Percentiles rank a stretch among this genome's conserved stretches.
Evolutionary conservation across 83 land plant genomes (phyloP).

Genomic region (Thuja plicata): DNA sequence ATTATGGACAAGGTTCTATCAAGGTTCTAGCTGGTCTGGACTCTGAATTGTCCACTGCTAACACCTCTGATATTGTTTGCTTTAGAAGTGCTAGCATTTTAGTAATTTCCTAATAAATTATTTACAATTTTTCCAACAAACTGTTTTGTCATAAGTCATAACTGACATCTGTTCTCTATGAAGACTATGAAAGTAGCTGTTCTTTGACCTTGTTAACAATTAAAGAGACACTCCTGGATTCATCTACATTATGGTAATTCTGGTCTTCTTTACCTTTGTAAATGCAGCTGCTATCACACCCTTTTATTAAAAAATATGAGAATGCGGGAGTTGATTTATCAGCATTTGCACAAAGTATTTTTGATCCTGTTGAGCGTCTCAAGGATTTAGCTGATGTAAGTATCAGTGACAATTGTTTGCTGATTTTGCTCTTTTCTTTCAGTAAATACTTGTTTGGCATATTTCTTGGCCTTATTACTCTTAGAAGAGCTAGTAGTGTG

Average conservation of each 20-base stretch:
- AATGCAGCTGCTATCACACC: conserved; percentile 88
- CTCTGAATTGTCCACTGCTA: background rate
- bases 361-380: conserved; percentile 89
- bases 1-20: background rate
- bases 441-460: background rate
- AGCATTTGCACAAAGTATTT: conserved; percentile 78
- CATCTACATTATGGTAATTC: background rate
- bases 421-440: background rate
- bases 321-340: conserved; percentile 67
- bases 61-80: background rate
- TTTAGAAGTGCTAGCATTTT: background rate
- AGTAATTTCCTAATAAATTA: background rate
- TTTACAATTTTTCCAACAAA: background rate
- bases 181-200: background rate
- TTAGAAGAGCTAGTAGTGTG: background rate
- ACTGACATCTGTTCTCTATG: background rate
- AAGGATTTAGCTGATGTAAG: conserved; percentile 97
- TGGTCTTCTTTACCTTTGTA: background rate
- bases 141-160: background rate
- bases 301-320: conserved; percentile 88
- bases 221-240: background rate
- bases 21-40: background rate
- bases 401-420: background rate
- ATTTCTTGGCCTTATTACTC: background rate
- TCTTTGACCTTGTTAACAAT: background rate